Evolutionary conservation across 192 early-diverging fungal species (phyloP).

Genomic region (Backusella psychrophila): DNA sequence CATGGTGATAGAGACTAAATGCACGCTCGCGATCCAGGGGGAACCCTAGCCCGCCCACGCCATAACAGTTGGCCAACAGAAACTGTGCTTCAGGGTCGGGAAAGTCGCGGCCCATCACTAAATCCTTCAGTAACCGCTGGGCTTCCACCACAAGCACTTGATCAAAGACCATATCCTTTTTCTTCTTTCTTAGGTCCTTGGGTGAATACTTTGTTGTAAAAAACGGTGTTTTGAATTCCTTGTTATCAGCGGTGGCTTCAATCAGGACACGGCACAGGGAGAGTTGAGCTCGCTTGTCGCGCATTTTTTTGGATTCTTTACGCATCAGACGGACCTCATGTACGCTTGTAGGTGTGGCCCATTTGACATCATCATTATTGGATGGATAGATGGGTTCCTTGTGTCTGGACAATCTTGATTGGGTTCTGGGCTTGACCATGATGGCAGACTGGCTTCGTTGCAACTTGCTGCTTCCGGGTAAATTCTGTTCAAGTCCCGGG

Average conservation of each 20-base stretch:
- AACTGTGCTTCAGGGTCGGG: slow-evolving; percentile 86
- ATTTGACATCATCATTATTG: background rate
- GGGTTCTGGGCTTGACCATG: background rate
- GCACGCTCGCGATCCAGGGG: slow-evolving; percentile 84
- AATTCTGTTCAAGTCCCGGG: background rate
- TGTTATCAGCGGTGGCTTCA: background rate
- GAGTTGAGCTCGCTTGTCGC: background rate
- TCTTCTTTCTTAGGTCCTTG: slow-evolving; percentile 23
- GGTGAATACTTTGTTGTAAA: background rate
- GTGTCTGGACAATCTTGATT: background rate
- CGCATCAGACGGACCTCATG: background rate
- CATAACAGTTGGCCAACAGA: slow-evolving; percentile 88
- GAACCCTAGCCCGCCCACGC: slow-evolving; percentile 82
- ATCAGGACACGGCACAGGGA: background rate
- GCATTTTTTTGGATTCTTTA: background rate
- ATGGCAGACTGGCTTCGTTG: background rate
- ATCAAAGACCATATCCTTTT: slow-evolving; percentile 64
- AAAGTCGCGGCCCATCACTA: slow-evolving; percentile 61
- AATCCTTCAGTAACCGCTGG: slow-evolving; percentile 80
- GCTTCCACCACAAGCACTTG: slow-evolving; percentile 78
- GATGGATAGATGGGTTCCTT: background rate
- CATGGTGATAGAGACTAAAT: slow-evolving; percentile 86
- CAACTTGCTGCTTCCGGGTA: background rate
- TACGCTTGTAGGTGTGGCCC: background rate
- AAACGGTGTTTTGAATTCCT: background rate